phyloP scores from a whole-genome alignment of 75 land plant genomes.

The Picea sitchensis region DNA sequence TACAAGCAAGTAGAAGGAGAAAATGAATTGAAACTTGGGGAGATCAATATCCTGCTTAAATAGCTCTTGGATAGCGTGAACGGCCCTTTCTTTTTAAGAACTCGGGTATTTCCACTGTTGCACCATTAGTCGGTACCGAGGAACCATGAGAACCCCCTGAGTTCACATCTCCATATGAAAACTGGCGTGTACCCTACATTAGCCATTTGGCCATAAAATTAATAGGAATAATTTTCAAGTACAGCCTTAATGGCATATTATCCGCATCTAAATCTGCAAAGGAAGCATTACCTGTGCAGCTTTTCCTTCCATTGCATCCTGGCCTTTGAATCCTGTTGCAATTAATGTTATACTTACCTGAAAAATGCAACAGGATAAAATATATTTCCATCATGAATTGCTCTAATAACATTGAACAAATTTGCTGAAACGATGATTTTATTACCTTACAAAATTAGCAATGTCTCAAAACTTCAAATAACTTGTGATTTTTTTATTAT shows the following conservation, averaged over 20 bases:
- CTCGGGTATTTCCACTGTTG: slow-evolving; percentile 73
- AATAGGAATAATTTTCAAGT: not conserved
- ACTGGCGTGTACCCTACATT: slow-evolving; percentile 27
- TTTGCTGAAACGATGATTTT: not conserved
- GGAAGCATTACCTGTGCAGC: slow-evolving; percentile 36
- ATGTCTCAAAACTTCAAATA: not conserved
- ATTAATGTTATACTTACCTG: slow-evolving; percentile 96
- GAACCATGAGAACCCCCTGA: slow-evolving; percentile 31
- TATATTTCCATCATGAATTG: not conserved
- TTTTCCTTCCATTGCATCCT: slow-evolving; percentile 71
- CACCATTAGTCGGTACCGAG: slow-evolving; percentile 41
- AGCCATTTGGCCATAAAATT: not conserved
- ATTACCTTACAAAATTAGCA: not conserved
- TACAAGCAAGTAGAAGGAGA: not conserved
- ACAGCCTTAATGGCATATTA: not conserved
- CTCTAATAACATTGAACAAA: not conserved
- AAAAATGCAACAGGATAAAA: slow-evolving; percentile 11
- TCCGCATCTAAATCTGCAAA: not conserved
- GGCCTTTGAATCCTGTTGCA: slow-evolving; percentile 93
- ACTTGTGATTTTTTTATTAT: not conserved
- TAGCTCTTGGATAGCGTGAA: slow-evolving; percentile 68
- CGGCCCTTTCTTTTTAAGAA: slow-evolving; percentile 81
- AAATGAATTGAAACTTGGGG: not conserved
- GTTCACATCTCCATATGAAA: slow-evolving; percentile 30
- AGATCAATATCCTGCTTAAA: slow-evolving; percentile 9